phyloP scores from a whole-genome alignment of 257 asterid genomes.

The Cinchona pubescens region DNA sequence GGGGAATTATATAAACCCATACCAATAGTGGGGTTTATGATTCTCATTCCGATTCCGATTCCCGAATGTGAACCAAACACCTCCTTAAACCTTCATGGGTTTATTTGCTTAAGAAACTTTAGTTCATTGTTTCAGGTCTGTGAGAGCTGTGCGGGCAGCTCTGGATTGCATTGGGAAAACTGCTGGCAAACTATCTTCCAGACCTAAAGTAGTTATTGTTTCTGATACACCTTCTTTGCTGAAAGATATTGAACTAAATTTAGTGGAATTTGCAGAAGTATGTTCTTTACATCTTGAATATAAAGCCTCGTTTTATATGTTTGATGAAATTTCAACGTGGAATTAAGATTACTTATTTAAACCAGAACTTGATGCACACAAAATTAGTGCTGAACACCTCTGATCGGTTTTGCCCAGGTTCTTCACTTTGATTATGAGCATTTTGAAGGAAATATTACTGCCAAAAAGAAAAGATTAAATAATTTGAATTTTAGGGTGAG shows the following conservation, averaged over 20 bases:
- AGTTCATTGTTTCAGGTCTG: constrained; percentile 48
- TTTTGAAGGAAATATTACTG: constrained; percentile 57
- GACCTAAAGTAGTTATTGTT: constrained; percentile 72
- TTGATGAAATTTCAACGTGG: not conserved
- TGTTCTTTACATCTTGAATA: constrained; percentile 12
- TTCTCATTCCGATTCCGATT: no score
- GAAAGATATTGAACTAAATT: constrained; percentile 48
- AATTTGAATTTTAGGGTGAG: constrained; percentile 49
- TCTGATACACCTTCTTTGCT: constrained; percentile 81
- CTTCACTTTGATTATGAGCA: constrained; percentile 66
- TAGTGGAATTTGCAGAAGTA: constrained; percentile 76
- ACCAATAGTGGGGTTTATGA: no score
- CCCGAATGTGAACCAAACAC: no score
- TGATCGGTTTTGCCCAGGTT: constrained; percentile 50
- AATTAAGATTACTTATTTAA: not conserved
- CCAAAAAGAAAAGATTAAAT: constrained; percentile 26
- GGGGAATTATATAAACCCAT: not conserved
- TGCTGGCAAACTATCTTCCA: constrained; percentile 28
- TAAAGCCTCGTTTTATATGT: not conserved
- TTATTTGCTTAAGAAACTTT: not conserved
- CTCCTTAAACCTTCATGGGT: not conserved
- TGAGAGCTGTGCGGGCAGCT: constrained; percentile 76
- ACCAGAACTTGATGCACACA: not conserved
- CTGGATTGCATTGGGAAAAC: constrained; percentile 58
- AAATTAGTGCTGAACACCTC: not conserved